Evolutionary conservation across 331 rosid species (phyloP).

Genomic region (Prunus yedoensis): DNA sequence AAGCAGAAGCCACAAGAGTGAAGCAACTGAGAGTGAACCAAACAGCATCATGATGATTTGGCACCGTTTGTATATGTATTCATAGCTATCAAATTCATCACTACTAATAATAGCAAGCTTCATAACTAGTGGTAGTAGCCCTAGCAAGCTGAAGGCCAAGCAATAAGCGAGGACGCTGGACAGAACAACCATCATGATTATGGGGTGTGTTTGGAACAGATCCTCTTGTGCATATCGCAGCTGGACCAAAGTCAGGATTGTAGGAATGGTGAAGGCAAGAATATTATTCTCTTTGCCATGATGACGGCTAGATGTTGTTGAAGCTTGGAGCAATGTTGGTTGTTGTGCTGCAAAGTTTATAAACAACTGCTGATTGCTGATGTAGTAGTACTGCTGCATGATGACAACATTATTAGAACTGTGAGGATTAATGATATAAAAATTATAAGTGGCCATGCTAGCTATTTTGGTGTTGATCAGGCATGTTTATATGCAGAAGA

Average conservation of each 20-base stretch:
- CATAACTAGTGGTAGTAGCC: not conserved
- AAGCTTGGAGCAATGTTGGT: no score
- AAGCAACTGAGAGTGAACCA: not conserved
- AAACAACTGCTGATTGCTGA: no score
- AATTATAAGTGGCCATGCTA: no score
- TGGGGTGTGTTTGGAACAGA: constrained; percentile 1
- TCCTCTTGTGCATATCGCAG: not conserved
- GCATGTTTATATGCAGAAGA: no score
- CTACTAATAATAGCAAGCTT: not conserved
- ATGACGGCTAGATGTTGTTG: no score
- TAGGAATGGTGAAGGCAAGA: not conserved
- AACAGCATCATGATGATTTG: not conserved
- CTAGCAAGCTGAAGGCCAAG: not conserved
- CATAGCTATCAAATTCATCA: not conserved
- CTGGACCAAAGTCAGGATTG: not conserved
- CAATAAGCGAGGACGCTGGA: not conserved
- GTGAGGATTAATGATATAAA: no score
- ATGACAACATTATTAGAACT: no score
- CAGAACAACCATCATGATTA: not conserved
- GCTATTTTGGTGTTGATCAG: no score
- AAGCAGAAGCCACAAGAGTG: not conserved
- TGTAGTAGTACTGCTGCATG: no score
- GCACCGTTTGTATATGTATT: not conserved
- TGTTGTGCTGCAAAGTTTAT: no score
- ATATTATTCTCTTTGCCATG: not conserved